Percentiles rank a stretch among this genome's conserved stretches.
phyloP scores from a whole-genome alignment of 83 land plant genomes.

The Thuja plicata region DNA sequence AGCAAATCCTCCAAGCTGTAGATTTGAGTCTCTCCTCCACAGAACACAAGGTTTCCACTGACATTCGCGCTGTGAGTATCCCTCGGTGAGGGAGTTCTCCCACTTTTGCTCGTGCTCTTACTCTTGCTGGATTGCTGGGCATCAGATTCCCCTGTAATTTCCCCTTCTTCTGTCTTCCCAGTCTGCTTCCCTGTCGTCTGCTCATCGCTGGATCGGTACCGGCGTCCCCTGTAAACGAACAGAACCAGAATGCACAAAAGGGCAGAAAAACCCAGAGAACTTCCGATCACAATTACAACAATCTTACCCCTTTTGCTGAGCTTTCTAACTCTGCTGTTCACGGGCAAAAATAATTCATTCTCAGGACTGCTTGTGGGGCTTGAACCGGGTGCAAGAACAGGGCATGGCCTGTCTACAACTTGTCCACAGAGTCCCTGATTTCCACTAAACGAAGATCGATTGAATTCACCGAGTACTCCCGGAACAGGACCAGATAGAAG shows the following conservation, averaged over 20 bases:
- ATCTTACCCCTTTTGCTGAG: neutral
- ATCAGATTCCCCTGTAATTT: neutral
- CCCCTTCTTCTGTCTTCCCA: neutral
- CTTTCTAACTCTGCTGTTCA: neutral
- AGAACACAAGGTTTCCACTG: neutral
- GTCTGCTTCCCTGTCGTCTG: neutral
- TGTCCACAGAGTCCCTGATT: conserved; percentile 24
- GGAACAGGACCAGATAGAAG: neutral
- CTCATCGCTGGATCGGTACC: neutral
- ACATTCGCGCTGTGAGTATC: neutral
- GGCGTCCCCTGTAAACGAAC: neutral
- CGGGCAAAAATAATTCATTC: neutral
- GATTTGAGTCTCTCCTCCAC: neutral
- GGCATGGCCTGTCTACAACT: neutral
- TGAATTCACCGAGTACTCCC: neutral
- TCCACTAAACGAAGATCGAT: conserved; percentile 21
- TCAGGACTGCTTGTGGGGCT: neutral
- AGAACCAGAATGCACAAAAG: conserved; percentile 14
- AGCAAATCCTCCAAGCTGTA: conserved; percentile 27
- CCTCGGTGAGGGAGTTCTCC: neutral
- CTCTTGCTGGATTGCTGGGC: neutral
- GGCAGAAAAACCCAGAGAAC: neutral
- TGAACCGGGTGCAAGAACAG: neutral
- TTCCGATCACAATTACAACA: neutral
- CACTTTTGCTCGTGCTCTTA: neutral